Evolutionary conservation across 257 asterid species (phyloP).

Genomic region (Solanum corneliomulleri): DNA sequence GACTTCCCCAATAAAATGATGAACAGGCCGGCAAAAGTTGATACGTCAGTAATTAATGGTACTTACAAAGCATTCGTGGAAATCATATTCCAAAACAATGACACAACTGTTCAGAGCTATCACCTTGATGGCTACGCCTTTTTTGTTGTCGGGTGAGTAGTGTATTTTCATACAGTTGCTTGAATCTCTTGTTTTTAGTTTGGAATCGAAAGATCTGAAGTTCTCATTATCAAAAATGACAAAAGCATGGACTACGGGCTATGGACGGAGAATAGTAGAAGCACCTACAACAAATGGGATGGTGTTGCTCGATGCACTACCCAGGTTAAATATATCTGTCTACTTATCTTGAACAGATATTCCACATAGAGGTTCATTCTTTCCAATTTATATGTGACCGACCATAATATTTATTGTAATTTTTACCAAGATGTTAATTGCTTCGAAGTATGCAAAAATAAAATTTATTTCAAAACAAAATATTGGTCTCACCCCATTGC

Average conservation of each 20-base stretch:
- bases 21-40: constrained; percentile 71
- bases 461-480: background rate
- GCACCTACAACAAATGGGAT: constrained; percentile 90
- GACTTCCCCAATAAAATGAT: constrained; percentile 78
- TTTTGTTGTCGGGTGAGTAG: constrained; percentile 88
- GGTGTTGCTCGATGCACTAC: constrained; percentile 93
- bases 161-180: background rate
- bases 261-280: constrained; percentile 88
- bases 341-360: background rate
- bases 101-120: constrained; percentile 66
- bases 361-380: background rate
- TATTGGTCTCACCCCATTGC: background rate
- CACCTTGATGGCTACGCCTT: constrained; percentile 89
- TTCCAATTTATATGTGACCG: background rate
- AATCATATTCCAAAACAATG: constrained; percentile 86
- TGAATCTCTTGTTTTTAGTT: background rate
- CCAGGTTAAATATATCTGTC: constrained; percentile 35
- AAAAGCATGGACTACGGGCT: constrained; percentile 85
- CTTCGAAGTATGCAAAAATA: background rate
- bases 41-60: constrained; percentile 71
- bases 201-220: background rate
- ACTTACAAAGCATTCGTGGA: constrained; percentile 87
- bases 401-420: background rate
- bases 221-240: background rate
- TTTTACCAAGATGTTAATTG: background rate